These are phyloP conservation scores for Sporothrix curviconia DNA, from an alignment of 2,329 filamentous ascomycete species.

Conservation along the genomic window DNA sequence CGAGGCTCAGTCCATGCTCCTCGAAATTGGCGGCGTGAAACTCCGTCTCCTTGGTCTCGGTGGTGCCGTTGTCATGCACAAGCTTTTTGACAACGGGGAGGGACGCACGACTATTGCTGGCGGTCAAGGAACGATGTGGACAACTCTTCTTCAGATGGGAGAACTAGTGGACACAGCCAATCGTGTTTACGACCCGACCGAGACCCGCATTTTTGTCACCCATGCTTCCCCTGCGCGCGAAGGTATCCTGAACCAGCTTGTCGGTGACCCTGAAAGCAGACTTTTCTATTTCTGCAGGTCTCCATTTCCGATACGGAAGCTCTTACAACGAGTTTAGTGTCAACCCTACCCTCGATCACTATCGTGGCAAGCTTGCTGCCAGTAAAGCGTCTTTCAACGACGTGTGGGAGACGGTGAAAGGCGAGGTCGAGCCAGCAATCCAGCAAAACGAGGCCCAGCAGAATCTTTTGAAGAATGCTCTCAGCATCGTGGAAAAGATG, in stretches of 20 bases:
- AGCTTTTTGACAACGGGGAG: constrained; percentile 97
- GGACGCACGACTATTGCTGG: constrained; percentile 96
- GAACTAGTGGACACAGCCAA: constrained; percentile 97
- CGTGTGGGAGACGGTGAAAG: constrained; percentile 97
- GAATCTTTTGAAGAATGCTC: constrained; percentile 80
- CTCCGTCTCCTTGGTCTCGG: constrained; percentile 87
- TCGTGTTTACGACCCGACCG: constrained; percentile 94
- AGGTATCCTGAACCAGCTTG: constrained; percentile 92
- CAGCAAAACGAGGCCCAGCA: constrained; percentile 90
- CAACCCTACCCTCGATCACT: constrained; percentile 95
- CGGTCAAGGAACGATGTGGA: constrained; percentile 99
- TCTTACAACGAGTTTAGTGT: constrained; percentile 99
- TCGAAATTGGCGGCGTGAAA: constrained; percentile 94
- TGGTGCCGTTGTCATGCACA: constrained; percentile 98
- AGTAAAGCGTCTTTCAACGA: constrained; percentile 99
- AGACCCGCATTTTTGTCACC: constrained; percentile 93
- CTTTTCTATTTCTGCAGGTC: constrained; percentile 93
- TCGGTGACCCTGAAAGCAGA: constrained; percentile 96
- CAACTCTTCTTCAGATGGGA: constrained; percentile 93
- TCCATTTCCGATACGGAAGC: constrained; percentile 97
- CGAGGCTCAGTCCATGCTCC: constrained; percentile 88
- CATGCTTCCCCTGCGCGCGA: constrained; percentile 95
- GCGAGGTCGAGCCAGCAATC: constrained; percentile 91
- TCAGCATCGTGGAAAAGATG: constrained; percentile 97
- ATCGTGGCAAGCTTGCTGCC: constrained; percentile 93